phyloP scores from a whole-genome alignment of 495 filamentous ascomycete genomes.

The Penicillium subrubescens region DNA sequence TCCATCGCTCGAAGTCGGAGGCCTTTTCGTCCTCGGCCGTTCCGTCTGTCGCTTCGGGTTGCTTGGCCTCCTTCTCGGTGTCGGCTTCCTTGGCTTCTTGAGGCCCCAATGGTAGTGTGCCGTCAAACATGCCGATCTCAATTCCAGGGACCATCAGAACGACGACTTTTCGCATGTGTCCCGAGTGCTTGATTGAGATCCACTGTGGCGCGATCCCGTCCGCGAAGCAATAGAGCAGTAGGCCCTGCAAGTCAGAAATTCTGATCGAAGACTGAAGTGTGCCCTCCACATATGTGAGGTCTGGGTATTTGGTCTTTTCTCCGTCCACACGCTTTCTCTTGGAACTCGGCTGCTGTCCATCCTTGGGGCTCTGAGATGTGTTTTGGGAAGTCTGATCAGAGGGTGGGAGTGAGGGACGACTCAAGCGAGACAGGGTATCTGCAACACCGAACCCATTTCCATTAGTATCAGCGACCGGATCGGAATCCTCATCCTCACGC shows the following conservation, averaged over 20 bases:
- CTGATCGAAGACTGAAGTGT: constrained; percentile 74
- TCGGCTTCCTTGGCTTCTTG: constrained; percentile 12
- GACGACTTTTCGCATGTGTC: constrained; percentile 78
- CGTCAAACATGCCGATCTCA: constrained; percentile 87
- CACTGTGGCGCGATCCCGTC: constrained; percentile 85
- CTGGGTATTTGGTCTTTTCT: constrained; percentile 74
- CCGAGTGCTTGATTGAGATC: constrained; percentile 77
- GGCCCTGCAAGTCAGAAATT: constrained; percentile 73
- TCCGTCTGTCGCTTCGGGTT: constrained; percentile 20
- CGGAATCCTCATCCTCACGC: constrained; percentile 32
- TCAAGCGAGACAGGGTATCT: constrained; percentile 36
- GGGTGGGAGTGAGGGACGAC: constrained; percentile 19
- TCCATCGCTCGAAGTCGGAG: constrained; percentile 46
- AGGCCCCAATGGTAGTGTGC: constrained; percentile 54
- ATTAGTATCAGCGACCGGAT: constrained; percentile 23
- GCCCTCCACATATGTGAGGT: constrained; percentile 66
- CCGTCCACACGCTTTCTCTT: constrained; percentile 46
- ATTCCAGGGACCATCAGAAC: constrained; percentile 93
- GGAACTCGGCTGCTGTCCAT: constrained; percentile 19
- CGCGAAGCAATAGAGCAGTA: constrained; percentile 87
- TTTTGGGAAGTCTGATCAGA: constrained; percentile 6
- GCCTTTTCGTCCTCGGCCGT: constrained; percentile 26
- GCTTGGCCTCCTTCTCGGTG: constrained; percentile 9
- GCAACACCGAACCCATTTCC: constrained; percentile 32
- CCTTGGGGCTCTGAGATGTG: constrained; percentile 25